phyloP scores from a whole-genome alignment of 2,329 filamentous ascomycete species.

The Aspergillus fructus region DNA sequence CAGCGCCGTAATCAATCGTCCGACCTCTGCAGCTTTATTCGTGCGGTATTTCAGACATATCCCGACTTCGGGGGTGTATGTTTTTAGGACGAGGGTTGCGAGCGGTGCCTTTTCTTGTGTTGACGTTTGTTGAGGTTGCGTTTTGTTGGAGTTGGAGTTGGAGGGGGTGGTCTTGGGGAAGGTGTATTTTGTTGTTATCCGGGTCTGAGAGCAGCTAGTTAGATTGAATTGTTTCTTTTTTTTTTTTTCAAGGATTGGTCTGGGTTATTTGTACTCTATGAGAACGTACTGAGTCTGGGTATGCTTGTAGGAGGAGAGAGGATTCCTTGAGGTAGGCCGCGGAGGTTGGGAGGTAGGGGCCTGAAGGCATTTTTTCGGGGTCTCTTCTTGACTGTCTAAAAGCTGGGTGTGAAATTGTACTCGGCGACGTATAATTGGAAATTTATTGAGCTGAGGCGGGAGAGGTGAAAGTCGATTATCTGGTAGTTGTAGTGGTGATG shows the following conservation, averaged over 20 bases:
- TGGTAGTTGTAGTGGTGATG: neutral
- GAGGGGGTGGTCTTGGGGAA: conserved; percentile 45
- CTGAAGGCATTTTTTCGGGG: conserved; percentile 59
- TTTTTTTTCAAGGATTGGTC: neutral
- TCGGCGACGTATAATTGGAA: neutral
- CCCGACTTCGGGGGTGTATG: conserved; percentile 80
- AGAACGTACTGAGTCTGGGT: conserved; percentile 72
- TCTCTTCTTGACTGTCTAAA: neutral
- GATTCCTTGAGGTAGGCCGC: conserved; percentile 93
- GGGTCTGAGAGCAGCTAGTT: conserved; percentile 60
- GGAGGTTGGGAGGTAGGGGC: conserved; percentile 67
- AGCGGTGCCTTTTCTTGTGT: conserved; percentile 38
- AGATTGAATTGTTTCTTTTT: conserved; percentile 1
- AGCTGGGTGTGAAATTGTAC: neutral
- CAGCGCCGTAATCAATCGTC: conserved; percentile 73
- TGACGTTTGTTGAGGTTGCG: conserved; percentile 28
- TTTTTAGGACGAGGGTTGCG: conserved; percentile 79
- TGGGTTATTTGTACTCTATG: neutral
- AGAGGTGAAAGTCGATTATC: neutral
- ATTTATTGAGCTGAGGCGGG: neutral
- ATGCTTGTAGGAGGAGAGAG: conserved; percentile 77
- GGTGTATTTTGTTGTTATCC: conserved; percentile 90
- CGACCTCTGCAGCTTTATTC: conserved; percentile 85
- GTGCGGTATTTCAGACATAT: conserved; percentile 88
- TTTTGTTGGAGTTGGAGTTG: conserved; percentile 26